These are phyloP conservation scores for Eucalyptus tenuipes DNA, from an alignment of 345 rosid genomes.

Conservation along the genomic window DNA sequence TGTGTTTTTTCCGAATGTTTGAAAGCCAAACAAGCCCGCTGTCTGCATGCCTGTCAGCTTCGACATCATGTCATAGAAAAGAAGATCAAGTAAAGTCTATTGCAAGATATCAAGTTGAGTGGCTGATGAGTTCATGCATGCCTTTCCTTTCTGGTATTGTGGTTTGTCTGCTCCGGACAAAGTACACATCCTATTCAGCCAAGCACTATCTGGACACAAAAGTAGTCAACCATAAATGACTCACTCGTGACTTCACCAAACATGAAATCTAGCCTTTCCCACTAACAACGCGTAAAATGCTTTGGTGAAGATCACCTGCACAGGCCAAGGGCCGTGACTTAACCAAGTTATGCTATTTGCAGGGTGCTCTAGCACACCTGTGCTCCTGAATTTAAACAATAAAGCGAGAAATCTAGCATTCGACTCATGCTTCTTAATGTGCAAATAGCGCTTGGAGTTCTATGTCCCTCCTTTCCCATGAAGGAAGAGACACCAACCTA, in stretches of 20 bases:
- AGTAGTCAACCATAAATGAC: neutral
- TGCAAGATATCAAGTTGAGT: neutral
- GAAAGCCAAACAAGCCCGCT: neutral
- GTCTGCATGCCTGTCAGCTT: neutral
- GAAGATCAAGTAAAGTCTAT: neutral
- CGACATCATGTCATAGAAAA: neutral
- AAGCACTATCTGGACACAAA: neutral
- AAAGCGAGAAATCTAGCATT: neutral
- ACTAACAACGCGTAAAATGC: neutral
- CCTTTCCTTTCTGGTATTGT: neutral
- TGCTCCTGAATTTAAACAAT: neutral
- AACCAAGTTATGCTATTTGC: neutral
- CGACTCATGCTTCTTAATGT: neutral
- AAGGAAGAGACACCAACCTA: neutral
- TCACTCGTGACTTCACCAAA: neutral
- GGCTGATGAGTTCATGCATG: neutral
- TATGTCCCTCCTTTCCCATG: neutral
- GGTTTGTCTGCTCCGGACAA: neutral
- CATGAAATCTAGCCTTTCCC: neutral
- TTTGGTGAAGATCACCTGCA: neutral
- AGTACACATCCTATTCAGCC: neutral
- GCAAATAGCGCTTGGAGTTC: neutral
- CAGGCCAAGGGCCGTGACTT: neutral
- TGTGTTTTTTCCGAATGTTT: neutral
- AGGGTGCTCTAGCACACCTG: neutral